Evolutionary conservation across 306 rosid genomes (phyloP).

Genomic region (Cucumis melo): DNA sequence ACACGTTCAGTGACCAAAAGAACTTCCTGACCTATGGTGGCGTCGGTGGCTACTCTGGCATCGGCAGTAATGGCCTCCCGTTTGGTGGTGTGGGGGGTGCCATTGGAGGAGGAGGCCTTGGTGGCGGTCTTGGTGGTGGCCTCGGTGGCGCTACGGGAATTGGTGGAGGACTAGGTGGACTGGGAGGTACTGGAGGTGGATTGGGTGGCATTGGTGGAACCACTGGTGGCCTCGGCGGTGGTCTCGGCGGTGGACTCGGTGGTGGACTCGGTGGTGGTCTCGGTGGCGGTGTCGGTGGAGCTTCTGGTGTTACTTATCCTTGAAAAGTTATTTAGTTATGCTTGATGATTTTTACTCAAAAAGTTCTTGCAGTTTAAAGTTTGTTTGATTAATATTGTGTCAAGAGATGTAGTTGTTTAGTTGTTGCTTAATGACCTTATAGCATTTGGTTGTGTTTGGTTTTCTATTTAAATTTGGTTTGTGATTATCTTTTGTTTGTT

Average conservation of each 20-base stretch:
- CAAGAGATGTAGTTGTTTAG: not conserved
- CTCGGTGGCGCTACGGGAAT: not conserved
- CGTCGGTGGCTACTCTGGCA: slow-evolving; percentile 42
- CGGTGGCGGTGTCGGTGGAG: slow-evolving; percentile 2
- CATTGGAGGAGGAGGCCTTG: not conserved
- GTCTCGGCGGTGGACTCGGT: not conserved
- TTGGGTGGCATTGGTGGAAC: slow-evolving; percentile 4
- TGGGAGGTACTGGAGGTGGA: slow-evolving; percentile 16
- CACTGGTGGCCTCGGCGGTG: slow-evolving; percentile 11
- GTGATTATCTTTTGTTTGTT: slow-evolving; percentile 1
- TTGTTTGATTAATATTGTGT: not conserved
- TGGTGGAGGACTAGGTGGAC: not conserved
- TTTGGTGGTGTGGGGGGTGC: slow-evolving; percentile 49
- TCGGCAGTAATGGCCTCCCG: slow-evolving; percentile 47
- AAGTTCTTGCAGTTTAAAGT: not conserved
- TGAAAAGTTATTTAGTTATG: not conserved
- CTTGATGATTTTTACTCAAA: not conserved
- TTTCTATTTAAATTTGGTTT: not conserved
- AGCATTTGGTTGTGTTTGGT: not conserved
- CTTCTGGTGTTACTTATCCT: not conserved
- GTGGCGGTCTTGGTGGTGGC: not conserved
- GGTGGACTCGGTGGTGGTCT: not conserved
- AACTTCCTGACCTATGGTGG: slow-evolving; percentile 48
- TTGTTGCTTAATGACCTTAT: not conserved
- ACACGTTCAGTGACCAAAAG: slow-evolving; percentile 56